Evolutionary conservation across 2,329 filamentous ascomycete species (phyloP).

Genomic region (Lecanosticta acicola): DNA sequence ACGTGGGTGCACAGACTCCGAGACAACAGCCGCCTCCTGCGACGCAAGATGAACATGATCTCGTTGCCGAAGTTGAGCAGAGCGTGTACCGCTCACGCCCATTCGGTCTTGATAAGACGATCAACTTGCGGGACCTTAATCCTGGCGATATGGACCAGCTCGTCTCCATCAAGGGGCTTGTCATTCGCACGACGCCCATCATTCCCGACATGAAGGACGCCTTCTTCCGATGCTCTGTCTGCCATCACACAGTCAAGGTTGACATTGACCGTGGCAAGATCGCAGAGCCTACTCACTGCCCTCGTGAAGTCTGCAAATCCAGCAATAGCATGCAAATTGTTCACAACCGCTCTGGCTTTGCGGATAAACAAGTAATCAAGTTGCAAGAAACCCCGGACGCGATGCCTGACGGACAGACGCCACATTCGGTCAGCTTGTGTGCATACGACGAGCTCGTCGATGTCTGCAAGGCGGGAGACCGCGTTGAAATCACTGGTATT

Average conservation of each 20-base stretch:
- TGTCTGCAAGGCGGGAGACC: conserved; percentile 95
- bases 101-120: conserved; percentile 77
- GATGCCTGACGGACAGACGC: conserved; percentile 91
- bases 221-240: conserved; percentile 92
- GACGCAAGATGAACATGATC: conserved; percentile 54
- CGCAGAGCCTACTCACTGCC: conserved; percentile 85
- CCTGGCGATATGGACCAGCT: conserved; percentile 95
- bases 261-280: conserved; percentile 95
- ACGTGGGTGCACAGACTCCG: conserved; percentile 31
- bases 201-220: conserved; percentile 99
- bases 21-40: conserved; percentile 33
- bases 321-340: conserved; percentile 98
- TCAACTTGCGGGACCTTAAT: conserved; percentile 91
- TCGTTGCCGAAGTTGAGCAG: conserved; percentile 69
- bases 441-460: conserved; percentile 97
- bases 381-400: conserved; percentile 94
- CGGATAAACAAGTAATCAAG: conserved; percentile 98
- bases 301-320: conserved; percentile 70
- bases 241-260: conserved; percentile 84
- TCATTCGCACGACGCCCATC: conserved; percentile 90
- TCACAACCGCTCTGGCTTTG: conserved; percentile 90
- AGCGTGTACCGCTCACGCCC: conserved; percentile 81
- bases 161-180: conserved; percentile 88
- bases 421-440: conserved; percentile 92
- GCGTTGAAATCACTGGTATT: conserved; percentile 91